Percentiles rank a stretch among this genome's conserved stretches.
These are phyloP conservation scores for Elongisporangium anandrum DNA, from an alignment of 352 stramenopile species.

Conservation along the genomic window DNA sequence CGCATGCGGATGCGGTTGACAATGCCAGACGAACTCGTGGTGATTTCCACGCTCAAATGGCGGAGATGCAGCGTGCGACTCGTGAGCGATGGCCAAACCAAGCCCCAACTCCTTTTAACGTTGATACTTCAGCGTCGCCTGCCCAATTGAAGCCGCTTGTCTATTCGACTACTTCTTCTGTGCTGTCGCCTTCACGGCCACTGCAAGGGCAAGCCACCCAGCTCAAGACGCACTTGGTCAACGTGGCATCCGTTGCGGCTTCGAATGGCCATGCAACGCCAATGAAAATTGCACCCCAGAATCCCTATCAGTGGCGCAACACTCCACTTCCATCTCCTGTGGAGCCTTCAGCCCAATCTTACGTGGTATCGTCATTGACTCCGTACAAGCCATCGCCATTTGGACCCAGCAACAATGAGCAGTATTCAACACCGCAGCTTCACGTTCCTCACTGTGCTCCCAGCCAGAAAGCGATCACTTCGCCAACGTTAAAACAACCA, in stretches of 20 bases:
- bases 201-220: neutral
- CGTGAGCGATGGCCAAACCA: neutral
- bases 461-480: neutral
- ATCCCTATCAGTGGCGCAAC: constrained; percentile 6
- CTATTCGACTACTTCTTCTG: neutral
- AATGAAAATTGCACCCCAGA: constrained; percentile 3
- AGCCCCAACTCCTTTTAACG: neutral
- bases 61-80: neutral
- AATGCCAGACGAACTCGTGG: constrained; percentile 7
- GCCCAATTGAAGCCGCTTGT: neutral
- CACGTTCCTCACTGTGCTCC: no score
- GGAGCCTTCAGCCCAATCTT: neutral
- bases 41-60: neutral
- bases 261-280: constrained; percentile 6
- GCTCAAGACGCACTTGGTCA: neutral
- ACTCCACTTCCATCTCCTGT: neutral
- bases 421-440: neutral
- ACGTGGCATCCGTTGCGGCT: neutral
- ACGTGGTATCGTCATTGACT: constrained; percentile 4
- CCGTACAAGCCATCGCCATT: constrained; percentile 3
- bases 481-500: neutral
- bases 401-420: neutral
- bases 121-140: neutral
- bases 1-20: constrained; percentile 18
- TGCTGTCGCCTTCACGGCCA: neutral